These are phyloP conservation scores for Saccharomycopsis oosterbeekiorum DNA, from an alignment of 805 yeast genomes.

Conservation along the genomic window DNA sequence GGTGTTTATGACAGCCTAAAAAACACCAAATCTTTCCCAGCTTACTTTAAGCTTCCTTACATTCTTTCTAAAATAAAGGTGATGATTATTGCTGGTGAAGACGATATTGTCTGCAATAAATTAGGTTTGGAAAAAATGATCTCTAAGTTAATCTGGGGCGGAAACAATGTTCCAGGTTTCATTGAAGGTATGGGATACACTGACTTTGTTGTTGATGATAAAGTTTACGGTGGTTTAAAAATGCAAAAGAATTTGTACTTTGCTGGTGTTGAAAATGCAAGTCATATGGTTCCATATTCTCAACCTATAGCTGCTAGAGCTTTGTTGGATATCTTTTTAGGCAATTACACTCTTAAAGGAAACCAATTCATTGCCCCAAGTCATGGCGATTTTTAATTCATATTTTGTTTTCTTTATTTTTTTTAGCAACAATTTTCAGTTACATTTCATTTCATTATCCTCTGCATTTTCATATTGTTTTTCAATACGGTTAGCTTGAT, in stretches of 20 bases:
- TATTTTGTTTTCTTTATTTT: no score
- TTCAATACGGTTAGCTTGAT: no score
- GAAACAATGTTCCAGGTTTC: constrained; percentile 7
- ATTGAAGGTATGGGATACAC: background rate
- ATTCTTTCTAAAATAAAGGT: constrained; percentile 39
- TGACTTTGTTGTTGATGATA: constrained; percentile 12
- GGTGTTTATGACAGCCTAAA: constrained; percentile 36
- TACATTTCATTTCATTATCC: background rate
- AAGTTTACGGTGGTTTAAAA: constrained; percentile 29
- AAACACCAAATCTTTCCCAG: constrained; percentile 36
- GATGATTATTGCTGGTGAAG: constrained; percentile 57
- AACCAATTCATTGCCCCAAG: constrained; percentile 6
- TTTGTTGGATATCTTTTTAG: constrained; percentile 39
- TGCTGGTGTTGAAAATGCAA: constrained; percentile 48
- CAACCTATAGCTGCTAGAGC: constrained; percentile 48
- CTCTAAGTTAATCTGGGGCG: constrained; percentile 38
- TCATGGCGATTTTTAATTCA: constrained; percentile 4
- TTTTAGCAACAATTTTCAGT: background rate
- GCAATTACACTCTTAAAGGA: constrained; percentile 22
- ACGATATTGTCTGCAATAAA: constrained; percentile 64
- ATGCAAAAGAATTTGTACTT: constrained; percentile 54
- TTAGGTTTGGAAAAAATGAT: constrained; percentile 54
- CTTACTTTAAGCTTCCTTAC: constrained; percentile 46
- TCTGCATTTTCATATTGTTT: background rate
- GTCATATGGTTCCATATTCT: constrained; percentile 79